Base-by-base conservation (phyloP, 768 basidiomycete species). In the Pleurotus pulmonarius region DNA sequence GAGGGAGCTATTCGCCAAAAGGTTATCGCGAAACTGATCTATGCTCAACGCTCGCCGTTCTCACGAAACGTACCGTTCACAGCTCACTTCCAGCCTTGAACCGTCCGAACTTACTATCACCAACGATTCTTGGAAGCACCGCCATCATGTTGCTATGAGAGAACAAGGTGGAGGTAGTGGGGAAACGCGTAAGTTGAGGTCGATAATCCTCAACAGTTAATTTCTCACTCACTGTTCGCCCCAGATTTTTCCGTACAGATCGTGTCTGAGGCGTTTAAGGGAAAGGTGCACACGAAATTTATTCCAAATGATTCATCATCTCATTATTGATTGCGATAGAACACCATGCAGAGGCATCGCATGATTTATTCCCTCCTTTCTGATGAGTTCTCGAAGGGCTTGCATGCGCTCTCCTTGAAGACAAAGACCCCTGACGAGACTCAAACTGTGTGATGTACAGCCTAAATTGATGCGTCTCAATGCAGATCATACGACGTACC, bases 81-180 rank as follows among this genome's bases (percentile, higher is more conserved):
- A 93, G 92, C 73, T 94, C 61, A 82, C 75, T 54, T 67, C 72
- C 44, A 73, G 83, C 49, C 75, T 94, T 55, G 73, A 76, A 62
- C 91, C 92, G 16, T 70, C 78, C 54, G 75, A 77, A 63, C 75
- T 94, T 65, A 76, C 66, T 54, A 86, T 94, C 66, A 78, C 78
- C 37, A 94, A 94, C 71, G 88, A 94, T 64, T 93, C 92, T 52
- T 86, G 83, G 82, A 79, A 89, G 73, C 92, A 94, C 70, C 82
- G 88, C 65, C 88, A 93, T 74, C 92, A 94, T 72, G 79, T 80
- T 56, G 77, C 92, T 46, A 94, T 94, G 92, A 80, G 81, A 67
- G 85, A 77, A 44, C 76, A 83, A 69, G 82, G 78, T 55, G 84
- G 81, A 60, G 82, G 80, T 44, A 84, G 77, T 65, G 86, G 85